Evolutionary conservation across 148 eudicot genomes (phyloP).

Genomic region (Suaeda aralocaspica): DNA sequence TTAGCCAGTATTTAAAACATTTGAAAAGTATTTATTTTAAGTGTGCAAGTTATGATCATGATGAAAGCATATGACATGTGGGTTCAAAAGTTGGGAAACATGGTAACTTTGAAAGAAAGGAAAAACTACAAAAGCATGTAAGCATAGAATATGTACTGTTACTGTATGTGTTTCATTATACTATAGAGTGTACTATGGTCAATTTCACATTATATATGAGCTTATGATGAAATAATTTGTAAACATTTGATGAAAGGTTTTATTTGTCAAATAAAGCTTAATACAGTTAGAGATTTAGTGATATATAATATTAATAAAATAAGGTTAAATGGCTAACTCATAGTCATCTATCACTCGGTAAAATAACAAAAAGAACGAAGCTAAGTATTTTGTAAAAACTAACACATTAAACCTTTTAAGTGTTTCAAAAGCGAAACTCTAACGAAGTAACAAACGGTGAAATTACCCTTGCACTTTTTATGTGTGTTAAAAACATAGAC

Average conservation of each 20-base stretch:
- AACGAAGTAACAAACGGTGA: not conserved
- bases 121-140: slow-evolving; percentile 25
- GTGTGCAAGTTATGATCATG: slow-evolving; percentile 20
- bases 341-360: no score
- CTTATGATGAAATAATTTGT: not conserved
- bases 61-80: slow-evolving; percentile 32
- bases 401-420: no score
- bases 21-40: slow-evolving; percentile 3
- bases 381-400: no score
- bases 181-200: not conserved
- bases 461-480: not conserved
- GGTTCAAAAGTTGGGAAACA: slow-evolving; percentile 17
- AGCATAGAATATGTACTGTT: not conserved
- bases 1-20: slow-evolving; percentile 15
- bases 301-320: no score
- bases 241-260: not conserved
- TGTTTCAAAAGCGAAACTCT: no score
- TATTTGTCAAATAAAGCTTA: no score
- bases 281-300: no score
- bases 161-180: not conserved
- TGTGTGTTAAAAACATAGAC: no score
- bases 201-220: no score
- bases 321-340: no score
- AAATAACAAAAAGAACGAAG: no score
- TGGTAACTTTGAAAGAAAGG: slow-evolving; percentile 21